A percentile compares a stretch with the other conserved stretches of the same genome.
phyloP scores from a whole-genome alignment of 1,139 yeast species.

The Kodamaea derodonti region DNA sequence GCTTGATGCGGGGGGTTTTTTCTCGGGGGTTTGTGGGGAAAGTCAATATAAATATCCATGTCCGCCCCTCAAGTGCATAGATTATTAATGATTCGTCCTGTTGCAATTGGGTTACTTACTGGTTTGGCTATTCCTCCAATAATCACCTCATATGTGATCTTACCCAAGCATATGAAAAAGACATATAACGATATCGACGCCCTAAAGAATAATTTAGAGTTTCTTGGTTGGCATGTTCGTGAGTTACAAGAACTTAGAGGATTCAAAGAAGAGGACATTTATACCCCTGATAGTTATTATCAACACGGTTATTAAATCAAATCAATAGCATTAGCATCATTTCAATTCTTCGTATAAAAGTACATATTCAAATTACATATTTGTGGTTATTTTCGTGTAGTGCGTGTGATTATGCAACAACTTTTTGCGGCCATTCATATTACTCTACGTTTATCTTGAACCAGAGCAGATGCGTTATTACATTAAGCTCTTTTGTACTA shows the following conservation, averaged over 20 bases:
- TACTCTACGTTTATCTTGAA: too few relatives aligned
- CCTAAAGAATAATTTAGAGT: conserved; percentile 32
- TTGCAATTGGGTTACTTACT: conserved; percentile 21
- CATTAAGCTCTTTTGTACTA: too few relatives aligned
- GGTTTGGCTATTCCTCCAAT: conserved; percentile 32
- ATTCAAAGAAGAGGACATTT: conserved; percentile 24
- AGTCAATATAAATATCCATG: not conserved
- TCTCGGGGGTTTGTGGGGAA: not conserved
- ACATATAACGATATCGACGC: conserved; percentile 28
- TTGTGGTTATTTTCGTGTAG: not conserved
- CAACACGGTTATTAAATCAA: conserved; percentile 8
- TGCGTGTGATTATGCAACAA: too few relatives aligned
- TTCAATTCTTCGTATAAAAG: not conserved
- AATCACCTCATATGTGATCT: conserved; percentile 23
- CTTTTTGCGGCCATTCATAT: too few relatives aligned
- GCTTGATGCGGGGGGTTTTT: not conserved
- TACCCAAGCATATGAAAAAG: conserved; percentile 19
- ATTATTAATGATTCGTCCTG: conserved; percentile 4
- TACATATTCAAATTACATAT: not conserved
- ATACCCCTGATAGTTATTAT: conserved; percentile 23
- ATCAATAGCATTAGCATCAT: not conserved
- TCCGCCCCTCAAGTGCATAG: not conserved
- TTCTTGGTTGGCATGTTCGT: conserved; percentile 39
- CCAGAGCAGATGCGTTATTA: too few relatives aligned
- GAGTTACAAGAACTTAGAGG: conserved; percentile 31